Evolutionary conservation across 805 yeast genomes (phyloP), one percentile per base, ranked within the genome.

Genomic region (Cyberlindnera mississippiensis): DNA sequence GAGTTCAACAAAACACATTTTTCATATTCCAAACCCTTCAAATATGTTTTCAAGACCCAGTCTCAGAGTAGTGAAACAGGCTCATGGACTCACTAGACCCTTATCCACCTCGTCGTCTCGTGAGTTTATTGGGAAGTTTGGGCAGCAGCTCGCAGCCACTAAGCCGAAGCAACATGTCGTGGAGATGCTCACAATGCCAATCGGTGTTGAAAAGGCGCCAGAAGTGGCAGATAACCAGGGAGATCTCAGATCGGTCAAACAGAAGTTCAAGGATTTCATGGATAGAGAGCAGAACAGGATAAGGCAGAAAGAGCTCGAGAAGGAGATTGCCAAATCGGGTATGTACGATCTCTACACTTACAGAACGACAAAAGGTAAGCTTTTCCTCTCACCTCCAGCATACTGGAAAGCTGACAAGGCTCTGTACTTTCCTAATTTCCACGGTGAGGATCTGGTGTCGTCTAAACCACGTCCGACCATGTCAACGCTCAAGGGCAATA

Each of bases 371-470:
- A 75, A 80, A 29, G 99, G 98, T 18, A 88, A 89, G 63, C 71
- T 90, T 48, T 93, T 89, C 67, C 67, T 73, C 14, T 76, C 96
- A 0, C 98, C 98, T 1, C 69, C 75, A n/a, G 76, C 89, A 2
- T 82, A 76, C 52, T 90, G 91, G 75, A 76, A 75, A 45, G 64
- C 69, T 11, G 90, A 85, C 7, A 82, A 75, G 55, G 72, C 97
- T 0, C 64, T 78, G 35, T 93, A 78, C 59, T 87, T 93, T 65
- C 96, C 98, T 9, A 89, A 89, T 56, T 68, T 91, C 45, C 59
- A 64, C 19, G 91, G 82, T 1, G 70, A 69, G 17, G 70, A 80
- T 2, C 57, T 88, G 28, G 44, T 53, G 3, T 71, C 69, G 13
- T 45, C 55, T 50, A 16, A 59, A 44, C 37, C 53, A 4, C 37